phyloP scores from a whole-genome alignment of 345 rosid genomes.

The Linum usitatissimum region DNA sequence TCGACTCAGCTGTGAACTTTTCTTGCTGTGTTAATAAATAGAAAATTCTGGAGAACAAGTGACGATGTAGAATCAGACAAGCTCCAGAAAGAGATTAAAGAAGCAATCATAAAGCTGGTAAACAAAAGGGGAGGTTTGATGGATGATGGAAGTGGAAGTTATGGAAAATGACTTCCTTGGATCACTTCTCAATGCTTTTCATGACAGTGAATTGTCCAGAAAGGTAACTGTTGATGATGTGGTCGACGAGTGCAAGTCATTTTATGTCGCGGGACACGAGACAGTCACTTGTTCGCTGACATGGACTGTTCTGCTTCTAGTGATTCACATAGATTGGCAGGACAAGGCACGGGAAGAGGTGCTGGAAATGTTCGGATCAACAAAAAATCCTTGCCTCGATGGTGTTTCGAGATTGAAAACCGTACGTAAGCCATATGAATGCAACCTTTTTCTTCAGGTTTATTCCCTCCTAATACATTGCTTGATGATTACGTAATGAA shows the following conservation, averaged over 20 bases:
- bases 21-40: not conserved
- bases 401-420: not conserved
- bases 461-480: too few species aligned
- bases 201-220: constrained; percentile 1
- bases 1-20: not conserved
- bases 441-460: too few species aligned
- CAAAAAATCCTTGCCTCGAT: constrained; percentile 1
- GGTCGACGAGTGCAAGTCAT: constrained; percentile 8
- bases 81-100: not conserved
- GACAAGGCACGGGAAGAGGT: constrained; percentile 7
- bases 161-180: constrained; percentile 6
- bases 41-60: not conserved
- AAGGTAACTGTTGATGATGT: constrained; percentile 1
- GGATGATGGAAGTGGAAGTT: not conserved
- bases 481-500: too few species aligned
- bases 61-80: not conserved
- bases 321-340: constrained; percentile 2
- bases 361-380: not conserved
- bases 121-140: not conserved
- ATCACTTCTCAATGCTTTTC: not conserved
- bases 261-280: constrained; percentile 2
- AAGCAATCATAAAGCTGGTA: not conserved
- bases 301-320: constrained; percentile 4
- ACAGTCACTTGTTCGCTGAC: not conserved
- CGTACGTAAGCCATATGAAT: not conserved